Evolutionary conservation across 352 stramenopile genomes (phyloP).

Genomic region (Pythium utonaiense): DNA sequence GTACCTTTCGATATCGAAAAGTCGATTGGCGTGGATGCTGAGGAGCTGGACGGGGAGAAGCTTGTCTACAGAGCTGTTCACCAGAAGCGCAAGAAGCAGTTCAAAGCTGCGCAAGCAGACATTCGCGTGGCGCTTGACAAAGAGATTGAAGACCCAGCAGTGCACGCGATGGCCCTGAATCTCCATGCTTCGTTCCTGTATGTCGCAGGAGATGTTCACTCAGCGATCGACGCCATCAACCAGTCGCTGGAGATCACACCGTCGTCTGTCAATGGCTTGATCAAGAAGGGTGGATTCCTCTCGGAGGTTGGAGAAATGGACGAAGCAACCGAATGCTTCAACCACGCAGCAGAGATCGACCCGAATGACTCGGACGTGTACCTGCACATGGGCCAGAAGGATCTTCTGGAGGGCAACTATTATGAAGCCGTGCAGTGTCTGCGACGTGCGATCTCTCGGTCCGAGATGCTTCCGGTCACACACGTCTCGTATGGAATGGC

Average conservation of each 20-base stretch:
- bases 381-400: constrained; percentile 77
- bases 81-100: constrained; percentile 59
- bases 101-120: constrained; percentile 44
- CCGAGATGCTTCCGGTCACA: constrained; percentile 65
- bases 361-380: constrained; percentile 75
- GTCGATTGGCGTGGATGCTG: constrained; percentile 27
- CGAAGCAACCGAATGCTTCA: constrained; percentile 59
- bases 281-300: constrained; percentile 83
- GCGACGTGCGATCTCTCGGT: constrained; percentile 69
- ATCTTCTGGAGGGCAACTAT: constrained; percentile 77
- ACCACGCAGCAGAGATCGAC: constrained; percentile 62
- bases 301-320: constrained; percentile 67
- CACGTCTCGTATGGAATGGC: constrained; percentile 85
- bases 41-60: constrained; percentile 44
- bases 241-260: constrained; percentile 54
- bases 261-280: constrained; percentile 53
- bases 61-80: constrained; percentile 67
- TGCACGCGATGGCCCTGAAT: constrained; percentile 61
- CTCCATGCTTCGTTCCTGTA: constrained; percentile 82
- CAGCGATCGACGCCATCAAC: constrained; percentile 59
- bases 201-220: constrained; percentile 70
- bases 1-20: constrained; percentile 69
- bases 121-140: constrained; percentile 34
- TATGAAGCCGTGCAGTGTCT: constrained; percentile 66
- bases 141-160: constrained; percentile 37